A percentile compares a stretch with the other conserved stretches of the same genome.
Conservation (phyloP, 2,329 filamentous ascomycete genomes). For the Ophiostoma ulmi region DNA sequence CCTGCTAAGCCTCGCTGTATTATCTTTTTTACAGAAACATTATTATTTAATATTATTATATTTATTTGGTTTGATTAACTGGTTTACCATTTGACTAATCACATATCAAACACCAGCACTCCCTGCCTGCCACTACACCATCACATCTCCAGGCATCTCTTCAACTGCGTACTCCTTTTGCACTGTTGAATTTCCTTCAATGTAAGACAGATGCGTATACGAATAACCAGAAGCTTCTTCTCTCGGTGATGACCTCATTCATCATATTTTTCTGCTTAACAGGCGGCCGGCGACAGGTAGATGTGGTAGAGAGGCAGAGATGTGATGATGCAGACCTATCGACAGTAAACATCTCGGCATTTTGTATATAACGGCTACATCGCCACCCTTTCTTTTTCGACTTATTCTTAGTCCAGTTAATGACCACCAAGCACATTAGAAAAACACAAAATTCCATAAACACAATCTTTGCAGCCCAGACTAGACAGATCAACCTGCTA, state of each 20-base stretch:
- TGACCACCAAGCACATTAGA: not conserved
- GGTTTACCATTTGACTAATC: not conserved
- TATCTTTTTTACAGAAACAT: not conserved
- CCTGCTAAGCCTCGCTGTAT: not conserved
- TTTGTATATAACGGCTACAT: conserved; percentile 11
- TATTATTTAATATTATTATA: not conserved
- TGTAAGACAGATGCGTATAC: not conserved
- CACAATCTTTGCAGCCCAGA: not conserved
- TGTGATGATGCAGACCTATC: not conserved
- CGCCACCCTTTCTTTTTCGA: not conserved
- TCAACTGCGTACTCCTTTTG: not conserved
- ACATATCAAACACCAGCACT: not conserved
- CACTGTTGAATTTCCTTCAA: not conserved
- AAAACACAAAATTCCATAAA: not conserved
- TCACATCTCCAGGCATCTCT: conserved; percentile 6
- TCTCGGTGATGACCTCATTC: not conserved
- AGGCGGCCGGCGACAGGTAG: not conserved
- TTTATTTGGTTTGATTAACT: not conserved
- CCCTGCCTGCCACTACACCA: not conserved
- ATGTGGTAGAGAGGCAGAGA: not conserved
- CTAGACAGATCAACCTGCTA: not conserved
- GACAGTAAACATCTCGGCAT: not conserved
- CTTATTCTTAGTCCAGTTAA: not conserved
- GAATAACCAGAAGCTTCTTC: not conserved
- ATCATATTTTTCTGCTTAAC: not conserved